Evolutionary conservation across 78 protist species (phyloP).

Genomic region (Capsaspora owczarzaki): DNA sequence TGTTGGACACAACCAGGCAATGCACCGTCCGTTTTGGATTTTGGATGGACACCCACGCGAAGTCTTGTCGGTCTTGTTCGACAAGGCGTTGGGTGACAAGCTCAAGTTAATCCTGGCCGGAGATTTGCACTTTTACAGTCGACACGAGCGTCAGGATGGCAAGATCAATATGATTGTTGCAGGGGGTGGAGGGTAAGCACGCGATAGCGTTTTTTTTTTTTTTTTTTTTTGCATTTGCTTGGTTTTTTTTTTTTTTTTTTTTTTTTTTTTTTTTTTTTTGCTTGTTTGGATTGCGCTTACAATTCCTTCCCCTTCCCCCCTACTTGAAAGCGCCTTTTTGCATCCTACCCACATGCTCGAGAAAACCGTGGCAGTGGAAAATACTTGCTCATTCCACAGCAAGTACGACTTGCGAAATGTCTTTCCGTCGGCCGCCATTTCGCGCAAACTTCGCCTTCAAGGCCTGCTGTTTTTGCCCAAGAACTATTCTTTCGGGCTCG

Average conservation of each 20-base stretch:
- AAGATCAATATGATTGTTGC: no score
- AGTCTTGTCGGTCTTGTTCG: background rate
- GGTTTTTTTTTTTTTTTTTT: no score
- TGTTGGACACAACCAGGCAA: background rate
- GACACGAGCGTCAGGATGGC: background rate
- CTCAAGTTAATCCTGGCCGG: background rate
- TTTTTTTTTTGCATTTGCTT: no score
- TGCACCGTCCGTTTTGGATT: background rate
- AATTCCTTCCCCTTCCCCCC: no score
- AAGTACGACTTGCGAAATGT: background rate
- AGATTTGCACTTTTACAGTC: background rate
- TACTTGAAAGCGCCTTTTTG: slow-evolving; percentile 7
- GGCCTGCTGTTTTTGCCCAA: background rate
- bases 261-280: no score
- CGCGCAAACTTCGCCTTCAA: background rate
- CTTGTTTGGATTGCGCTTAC: no score
- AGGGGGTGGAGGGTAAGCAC: no score
- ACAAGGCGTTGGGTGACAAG: background rate
- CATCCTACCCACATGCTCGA: background rate
- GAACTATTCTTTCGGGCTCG: background rate
- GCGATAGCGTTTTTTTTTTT: no score
- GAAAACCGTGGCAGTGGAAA: background rate
- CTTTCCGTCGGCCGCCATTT: background rate
- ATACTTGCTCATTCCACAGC: background rate
- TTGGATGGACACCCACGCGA: background rate